Conservation (phyloP, 2,329 filamentous ascomycete species). For the Ophiognomonia clavigignenti-juglandacearum region DNA sequence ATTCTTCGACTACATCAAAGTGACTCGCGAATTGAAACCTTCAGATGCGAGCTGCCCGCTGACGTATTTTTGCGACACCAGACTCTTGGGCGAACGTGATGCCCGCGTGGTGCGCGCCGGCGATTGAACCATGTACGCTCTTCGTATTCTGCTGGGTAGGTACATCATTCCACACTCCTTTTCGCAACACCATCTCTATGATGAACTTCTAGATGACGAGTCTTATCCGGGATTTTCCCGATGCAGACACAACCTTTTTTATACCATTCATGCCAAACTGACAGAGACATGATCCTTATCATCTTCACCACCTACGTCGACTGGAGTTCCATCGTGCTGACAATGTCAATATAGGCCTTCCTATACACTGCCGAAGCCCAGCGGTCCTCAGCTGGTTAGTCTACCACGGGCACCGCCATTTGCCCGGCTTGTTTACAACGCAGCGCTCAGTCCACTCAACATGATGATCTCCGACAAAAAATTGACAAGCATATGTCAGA, state of each 20-base stretch:
- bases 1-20: constrained; percentile 36
- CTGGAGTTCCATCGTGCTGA: constrained; percentile 4
- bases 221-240: constrained; percentile 64
- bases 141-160: constrained; percentile 21
- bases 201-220: constrained; percentile 66
- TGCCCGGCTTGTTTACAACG: neutral
- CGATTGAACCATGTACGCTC: neutral
- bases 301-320: constrained; percentile 5
- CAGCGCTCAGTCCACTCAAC: constrained; percentile 19
- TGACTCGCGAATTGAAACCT: neutral
- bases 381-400: constrained; percentile 7
- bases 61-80: constrained; percentile 1
- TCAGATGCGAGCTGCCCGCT: neutral
- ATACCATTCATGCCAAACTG: constrained; percentile 67
- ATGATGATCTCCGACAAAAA: constrained; percentile 80
- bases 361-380: too few species aligned
- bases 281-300: constrained; percentile 32
- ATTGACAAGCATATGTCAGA: constrained; percentile 99
- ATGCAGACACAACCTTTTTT: constrained; percentile 62
- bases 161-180: constrained; percentile 1
- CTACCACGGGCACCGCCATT: neutral
- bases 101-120: neutral
- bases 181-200: constrained; percentile 24
- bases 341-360: constrained; percentile 1
- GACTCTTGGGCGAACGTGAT: neutral